phyloP scores from a whole-genome alignment of 2,329 filamentous ascomycete species.

The Arthrobotrys megalospora region DNA sequence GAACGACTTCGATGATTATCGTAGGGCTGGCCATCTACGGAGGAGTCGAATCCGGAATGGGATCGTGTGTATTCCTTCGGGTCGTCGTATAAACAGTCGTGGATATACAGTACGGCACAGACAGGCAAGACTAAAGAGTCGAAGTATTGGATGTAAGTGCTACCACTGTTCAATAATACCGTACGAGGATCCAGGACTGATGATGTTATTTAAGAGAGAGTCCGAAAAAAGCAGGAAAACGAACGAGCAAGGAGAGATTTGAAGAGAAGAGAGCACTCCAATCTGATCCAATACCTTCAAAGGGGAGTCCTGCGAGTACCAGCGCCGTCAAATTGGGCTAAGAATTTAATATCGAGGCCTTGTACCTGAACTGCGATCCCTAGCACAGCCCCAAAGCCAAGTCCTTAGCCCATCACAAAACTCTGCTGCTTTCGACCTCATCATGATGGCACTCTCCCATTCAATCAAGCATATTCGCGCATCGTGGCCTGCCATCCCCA shows the following conservation, averaged over 20 bases:
- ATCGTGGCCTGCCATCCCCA: constrained; percentile 16
- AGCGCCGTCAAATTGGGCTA: constrained; percentile 14
- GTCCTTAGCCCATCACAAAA: constrained; percentile 19
- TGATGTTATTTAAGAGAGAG: constrained; percentile 14
- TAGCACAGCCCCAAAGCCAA: constrained; percentile 60
- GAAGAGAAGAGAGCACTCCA: not conserved
- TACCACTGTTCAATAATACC: too few relatives aligned
- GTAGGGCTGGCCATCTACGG: constrained; percentile 53
- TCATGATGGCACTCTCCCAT: constrained; percentile 39
- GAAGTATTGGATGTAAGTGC: too few relatives aligned
- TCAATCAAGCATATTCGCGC: constrained; percentile 29
- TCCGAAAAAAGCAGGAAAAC: not conserved
- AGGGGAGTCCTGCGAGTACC: not conserved
- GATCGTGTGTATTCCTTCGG: constrained; percentile 2
- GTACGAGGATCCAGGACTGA: constrained; percentile 11
- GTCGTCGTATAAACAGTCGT: constrained; percentile 4
- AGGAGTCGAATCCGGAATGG: constrained; percentile 9
- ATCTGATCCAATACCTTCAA: not conserved
- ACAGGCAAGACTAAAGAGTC: too few relatives aligned
- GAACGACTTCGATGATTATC: constrained; percentile 36
- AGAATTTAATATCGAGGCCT: constrained; percentile 24
- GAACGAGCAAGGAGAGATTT: constrained; percentile 8
- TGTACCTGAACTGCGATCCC: constrained; percentile 26
- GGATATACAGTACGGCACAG: not conserved
- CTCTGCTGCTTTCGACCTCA: constrained; percentile 35